Percentiles rank a stretch among this genome's conserved stretches.
phyloP scores from a whole-genome alignment of 371 early-diverging fungal genomes.

The Zychaea mexicana region DNA sequence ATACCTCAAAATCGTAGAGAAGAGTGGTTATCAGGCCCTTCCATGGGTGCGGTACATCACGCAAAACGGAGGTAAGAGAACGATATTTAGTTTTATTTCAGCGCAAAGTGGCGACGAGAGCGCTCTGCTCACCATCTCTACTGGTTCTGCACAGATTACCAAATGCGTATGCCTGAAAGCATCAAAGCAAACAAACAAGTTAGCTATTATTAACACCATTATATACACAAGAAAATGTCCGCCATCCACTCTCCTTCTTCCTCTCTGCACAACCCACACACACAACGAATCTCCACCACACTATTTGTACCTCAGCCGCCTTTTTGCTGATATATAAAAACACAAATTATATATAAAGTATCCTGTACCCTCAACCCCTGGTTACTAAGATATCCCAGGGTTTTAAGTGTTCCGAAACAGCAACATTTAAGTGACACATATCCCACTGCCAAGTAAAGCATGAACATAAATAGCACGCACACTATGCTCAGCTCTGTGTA shows the following conservation, averaged over 20 bases:
- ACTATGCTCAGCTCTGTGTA: background rate
- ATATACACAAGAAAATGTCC: background rate
- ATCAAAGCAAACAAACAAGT: conserved; percentile 58
- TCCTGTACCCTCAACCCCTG: background rate
- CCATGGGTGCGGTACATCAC: conserved; percentile 99
- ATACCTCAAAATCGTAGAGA: conserved; percentile 98
- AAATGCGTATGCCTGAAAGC: conserved; percentile 76
- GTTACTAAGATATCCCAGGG: background rate
- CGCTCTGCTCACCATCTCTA: no score
- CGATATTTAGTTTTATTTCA: no score
- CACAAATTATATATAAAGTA: no score
- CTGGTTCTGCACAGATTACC: conserved; percentile 52
- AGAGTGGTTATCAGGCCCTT: conserved; percentile 96
- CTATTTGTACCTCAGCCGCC: no score
- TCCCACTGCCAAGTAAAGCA: no score
- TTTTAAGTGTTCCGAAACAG: background rate
- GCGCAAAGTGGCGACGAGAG: no score
- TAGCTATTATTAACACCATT: conserved; percentile 7
- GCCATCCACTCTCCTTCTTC: conserved; percentile 9
- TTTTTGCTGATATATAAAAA: no score
- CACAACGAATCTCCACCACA: conserved; percentile 4
- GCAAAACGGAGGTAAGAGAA: conserved; percentile 81
- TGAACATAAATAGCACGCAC: background rate
- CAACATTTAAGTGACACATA: background rate
- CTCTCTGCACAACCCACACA: conserved; percentile 2